Evolutionary conservation across 2,329 filamentous ascomycete genomes (phyloP).

Genomic region (Pseudocercospora musae): DNA sequence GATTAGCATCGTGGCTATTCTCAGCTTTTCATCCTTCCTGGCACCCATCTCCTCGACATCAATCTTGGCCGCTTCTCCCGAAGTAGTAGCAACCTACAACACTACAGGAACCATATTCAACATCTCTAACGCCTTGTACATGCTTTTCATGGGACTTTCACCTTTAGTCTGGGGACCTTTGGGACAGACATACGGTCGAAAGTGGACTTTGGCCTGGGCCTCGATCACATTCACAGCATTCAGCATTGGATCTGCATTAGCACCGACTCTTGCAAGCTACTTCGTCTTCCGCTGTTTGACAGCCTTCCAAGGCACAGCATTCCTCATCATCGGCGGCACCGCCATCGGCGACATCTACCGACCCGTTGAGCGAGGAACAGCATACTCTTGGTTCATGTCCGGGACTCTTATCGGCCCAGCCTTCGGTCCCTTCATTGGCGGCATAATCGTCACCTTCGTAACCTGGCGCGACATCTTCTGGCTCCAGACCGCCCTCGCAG

Average conservation of each 20-base stretch:
- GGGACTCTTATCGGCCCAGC: conserved; percentile 66
- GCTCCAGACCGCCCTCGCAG: conserved; percentile 68
- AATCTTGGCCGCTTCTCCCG: conserved; percentile 69
- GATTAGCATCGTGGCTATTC: conserved; percentile 61
- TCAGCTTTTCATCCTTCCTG: conserved; percentile 73
- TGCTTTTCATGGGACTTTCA: conserved; percentile 69
- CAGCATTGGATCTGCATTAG: conserved; percentile 68
- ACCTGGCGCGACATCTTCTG: conserved; percentile 75
- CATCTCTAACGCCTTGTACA: conserved; percentile 70
- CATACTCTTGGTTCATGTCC: conserved; percentile 56
- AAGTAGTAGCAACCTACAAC: conserved; percentile 55
- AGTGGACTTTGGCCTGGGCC: conserved; percentile 54
- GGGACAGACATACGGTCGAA: conserved; percentile 49
- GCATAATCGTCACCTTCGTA: conserved; percentile 69
- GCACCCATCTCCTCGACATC: conserved; percentile 73
- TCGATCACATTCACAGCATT: conserved; percentile 64
- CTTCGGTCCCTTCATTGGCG: conserved; percentile 66
- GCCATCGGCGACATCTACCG: conserved; percentile 60
- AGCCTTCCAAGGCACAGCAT: conserved; percentile 66
- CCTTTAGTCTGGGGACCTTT: conserved; percentile 71
- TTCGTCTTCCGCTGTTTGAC: conserved; percentile 72
- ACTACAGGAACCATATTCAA: conserved; percentile 70
- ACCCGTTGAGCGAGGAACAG: conserved; percentile 65
- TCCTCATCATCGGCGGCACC: conserved; percentile 68
- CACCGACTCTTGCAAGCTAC: conserved; percentile 67